These are phyloP conservation scores for Barnettozyma salicaria DNA, from an alignment of 805 yeast species.

Conservation along the genomic window DNA sequence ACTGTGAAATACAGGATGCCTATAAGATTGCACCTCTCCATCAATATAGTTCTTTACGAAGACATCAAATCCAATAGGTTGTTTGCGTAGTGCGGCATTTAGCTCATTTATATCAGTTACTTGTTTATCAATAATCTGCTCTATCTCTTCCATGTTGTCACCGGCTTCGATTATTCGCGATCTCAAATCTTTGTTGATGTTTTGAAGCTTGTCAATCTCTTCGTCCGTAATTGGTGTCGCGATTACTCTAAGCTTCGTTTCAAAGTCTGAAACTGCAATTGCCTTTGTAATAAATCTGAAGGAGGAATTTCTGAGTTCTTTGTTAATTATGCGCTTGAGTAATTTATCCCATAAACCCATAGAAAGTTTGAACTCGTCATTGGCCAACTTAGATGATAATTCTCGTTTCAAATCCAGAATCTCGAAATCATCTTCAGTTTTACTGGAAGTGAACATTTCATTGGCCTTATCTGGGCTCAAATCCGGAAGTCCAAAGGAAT, in stretches of 20 bases:
- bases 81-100: slow-evolving; percentile 19
- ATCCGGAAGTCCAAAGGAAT: slow-evolving; percentile 34
- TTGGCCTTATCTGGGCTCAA: slow-evolving; percentile 3
- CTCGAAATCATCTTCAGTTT: not conserved
- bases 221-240: slow-evolving; percentile 29
- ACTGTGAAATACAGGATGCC: slow-evolving; percentile 22
- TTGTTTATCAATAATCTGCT: slow-evolving; percentile 14
- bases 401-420: slow-evolving; percentile 11
- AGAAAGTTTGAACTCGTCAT: slow-evolving; percentile 60
- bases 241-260: slow-evolving; percentile 29
- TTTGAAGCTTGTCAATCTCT: slow-evolving; percentile 24
- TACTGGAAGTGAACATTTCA: slow-evolving; percentile 8
- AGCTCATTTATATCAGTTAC: slow-evolving; percentile 18
- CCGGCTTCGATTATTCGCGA: slow-evolving; percentile 6
- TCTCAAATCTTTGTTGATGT: slow-evolving; percentile 14
- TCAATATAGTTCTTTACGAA: slow-evolving; percentile 32
- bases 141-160: slow-evolving; percentile 6
- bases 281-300: slow-evolving; percentile 32
- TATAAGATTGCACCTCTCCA: slow-evolving; percentile 22
- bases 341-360: slow-evolving; percentile 45
- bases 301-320: slow-evolving; percentile 29
- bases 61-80: slow-evolving; percentile 35
- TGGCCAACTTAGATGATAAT: slow-evolving; percentile 43
- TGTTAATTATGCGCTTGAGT: slow-evolving; percentile 33
- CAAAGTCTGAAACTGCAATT: slow-evolving; percentile 11